phyloP scores from a whole-genome alignment of 192 early-diverging fungal species.

The Paraglomus brasilianum region DNA sequence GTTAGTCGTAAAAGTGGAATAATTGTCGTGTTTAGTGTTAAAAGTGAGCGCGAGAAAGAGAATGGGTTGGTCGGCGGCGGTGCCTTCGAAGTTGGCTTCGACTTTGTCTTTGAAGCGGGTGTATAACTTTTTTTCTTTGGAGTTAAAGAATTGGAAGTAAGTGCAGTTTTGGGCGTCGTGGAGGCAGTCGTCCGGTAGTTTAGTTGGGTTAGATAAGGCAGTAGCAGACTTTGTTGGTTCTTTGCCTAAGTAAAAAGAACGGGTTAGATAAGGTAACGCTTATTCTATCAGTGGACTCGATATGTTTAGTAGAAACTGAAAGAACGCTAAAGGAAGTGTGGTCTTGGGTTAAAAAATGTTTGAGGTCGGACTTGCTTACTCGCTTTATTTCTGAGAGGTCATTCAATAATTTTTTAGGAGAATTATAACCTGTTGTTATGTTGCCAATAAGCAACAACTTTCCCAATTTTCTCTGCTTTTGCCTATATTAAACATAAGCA shows the following conservation, averaged over 20 bases:
- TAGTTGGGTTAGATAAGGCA: not conserved
- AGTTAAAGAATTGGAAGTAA: slow-evolving; percentile 3
- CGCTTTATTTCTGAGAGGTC: too few relatives aligned
- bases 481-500: too few relatives aligned
- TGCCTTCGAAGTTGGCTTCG: slow-evolving; percentile 5
- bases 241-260: slow-evolving; percentile 11
- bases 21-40: not conserved
- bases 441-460: slow-evolving; percentile 6
- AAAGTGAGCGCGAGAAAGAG: too few relatives aligned
- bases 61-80: not conserved
- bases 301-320: slow-evolving; percentile 15
- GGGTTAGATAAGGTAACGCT: slow-evolving; percentile 5
- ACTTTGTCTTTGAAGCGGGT: slow-evolving; percentile 19
- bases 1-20: not conserved
- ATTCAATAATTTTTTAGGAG: slow-evolving; percentile 9
- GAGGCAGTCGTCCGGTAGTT: not conserved
- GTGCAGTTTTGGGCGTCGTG: slow-evolving; percentile 15
- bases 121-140: slow-evolving; percentile 13
- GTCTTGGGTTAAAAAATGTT: not conserved
- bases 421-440: slow-evolving; percentile 14
- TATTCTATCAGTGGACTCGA: not conserved
- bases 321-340: too few relatives aligned
- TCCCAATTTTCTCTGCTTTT: too few relatives aligned
- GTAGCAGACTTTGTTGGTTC: too few relatives aligned
- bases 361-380: not conserved